A percentile compares a stretch with the other conserved stretches of the same genome.
These are phyloP conservation scores for Nemania sp. DNA, from an alignment of 2,329 filamentous ascomycete species.

Conservation along the genomic window DNA sequence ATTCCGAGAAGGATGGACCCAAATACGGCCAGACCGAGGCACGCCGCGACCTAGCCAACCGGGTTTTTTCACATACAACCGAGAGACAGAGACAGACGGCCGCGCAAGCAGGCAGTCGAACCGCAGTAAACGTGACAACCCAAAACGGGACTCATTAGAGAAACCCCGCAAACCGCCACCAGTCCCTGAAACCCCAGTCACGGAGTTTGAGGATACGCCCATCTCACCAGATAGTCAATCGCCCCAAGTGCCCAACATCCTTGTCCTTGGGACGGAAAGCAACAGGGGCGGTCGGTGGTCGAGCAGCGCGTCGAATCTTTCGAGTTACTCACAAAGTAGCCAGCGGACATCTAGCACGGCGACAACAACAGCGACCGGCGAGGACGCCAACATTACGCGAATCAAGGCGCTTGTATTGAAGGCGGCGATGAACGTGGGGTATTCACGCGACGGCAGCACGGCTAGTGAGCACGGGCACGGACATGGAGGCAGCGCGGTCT, in stretches of 20 bases:
- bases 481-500: slow-evolving; percentile 39
- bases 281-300: slow-evolving; percentile 80
- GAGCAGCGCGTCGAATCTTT: slow-evolving; percentile 82
- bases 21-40: slow-evolving; percentile 84
- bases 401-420: slow-evolving; percentile 85
- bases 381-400: slow-evolving; percentile 81
- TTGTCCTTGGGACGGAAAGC: slow-evolving; percentile 80
- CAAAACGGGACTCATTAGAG: slow-evolving; percentile 63
- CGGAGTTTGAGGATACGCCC: slow-evolving; percentile 92
- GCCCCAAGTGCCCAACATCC: slow-evolving; percentile 84
- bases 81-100: slow-evolving; percentile 61
- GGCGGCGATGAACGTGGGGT: slow-evolving; percentile 87
- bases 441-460: slow-evolving; percentile 68
- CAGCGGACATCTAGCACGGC: slow-evolving; percentile 76
- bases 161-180: slow-evolving; percentile 61
- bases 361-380: slow-evolving; percentile 74
- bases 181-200: slow-evolving; percentile 90
- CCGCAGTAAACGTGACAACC: slow-evolving; percentile 66
- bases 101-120: slow-evolving; percentile 64
- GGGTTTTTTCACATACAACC: slow-evolving; percentile 69
- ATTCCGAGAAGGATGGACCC: slow-evolving; percentile 91
- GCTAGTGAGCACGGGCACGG: neutral
- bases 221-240: slow-evolving; percentile 83
- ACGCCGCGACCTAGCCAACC: slow-evolving; percentile 86
- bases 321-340: slow-evolving; percentile 80